phyloP scores from a whole-genome alignment of 192 early-diverging fungal species.

The Phycomyces blakesleeanus region DNA sequence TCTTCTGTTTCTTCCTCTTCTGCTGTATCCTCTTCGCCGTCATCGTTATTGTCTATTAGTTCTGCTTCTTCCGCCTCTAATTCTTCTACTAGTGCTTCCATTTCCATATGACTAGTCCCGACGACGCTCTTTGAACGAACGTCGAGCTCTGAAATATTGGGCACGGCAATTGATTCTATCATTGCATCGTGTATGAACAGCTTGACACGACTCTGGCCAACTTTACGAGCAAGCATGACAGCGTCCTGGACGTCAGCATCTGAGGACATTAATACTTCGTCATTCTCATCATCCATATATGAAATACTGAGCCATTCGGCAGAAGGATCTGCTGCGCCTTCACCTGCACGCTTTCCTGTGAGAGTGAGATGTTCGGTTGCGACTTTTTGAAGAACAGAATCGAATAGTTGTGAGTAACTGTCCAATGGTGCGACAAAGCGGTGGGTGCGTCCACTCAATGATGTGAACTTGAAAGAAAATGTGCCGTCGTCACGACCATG shows the following conservation, averaged over 20 bases:
- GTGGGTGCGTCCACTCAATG: constrained; percentile 67
- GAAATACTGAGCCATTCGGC: constrained; percentile 51
- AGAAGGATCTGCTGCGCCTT: neutral
- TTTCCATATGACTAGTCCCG: neutral
- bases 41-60: neutral
- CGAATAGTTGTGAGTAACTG: constrained; percentile 49
- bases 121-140: neutral
- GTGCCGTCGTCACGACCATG: constrained; percentile 24
- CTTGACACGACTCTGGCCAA: constrained; percentile 75
- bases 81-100: neutral
- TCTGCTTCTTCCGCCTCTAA: neutral
- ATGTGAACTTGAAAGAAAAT: constrained; percentile 77
- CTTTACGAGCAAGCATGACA: constrained; percentile 72
- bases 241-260: constrained; percentile 83
- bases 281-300: constrained; percentile 91
- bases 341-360: neutral
- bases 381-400: constrained; percentile 53
- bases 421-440: constrained; percentile 61
- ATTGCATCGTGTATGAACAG: constrained; percentile 52
- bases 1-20: neutral
- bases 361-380: constrained; percentile 15
- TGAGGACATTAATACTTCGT: constrained; percentile 74
- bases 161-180: neutral
- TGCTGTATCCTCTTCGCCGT: neutral
- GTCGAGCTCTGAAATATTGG: neutral